These are phyloP conservation scores for Haematococcus sp. DNA, from an alignment of 139 green algal genomes.

Conservation along the genomic window DNA sequence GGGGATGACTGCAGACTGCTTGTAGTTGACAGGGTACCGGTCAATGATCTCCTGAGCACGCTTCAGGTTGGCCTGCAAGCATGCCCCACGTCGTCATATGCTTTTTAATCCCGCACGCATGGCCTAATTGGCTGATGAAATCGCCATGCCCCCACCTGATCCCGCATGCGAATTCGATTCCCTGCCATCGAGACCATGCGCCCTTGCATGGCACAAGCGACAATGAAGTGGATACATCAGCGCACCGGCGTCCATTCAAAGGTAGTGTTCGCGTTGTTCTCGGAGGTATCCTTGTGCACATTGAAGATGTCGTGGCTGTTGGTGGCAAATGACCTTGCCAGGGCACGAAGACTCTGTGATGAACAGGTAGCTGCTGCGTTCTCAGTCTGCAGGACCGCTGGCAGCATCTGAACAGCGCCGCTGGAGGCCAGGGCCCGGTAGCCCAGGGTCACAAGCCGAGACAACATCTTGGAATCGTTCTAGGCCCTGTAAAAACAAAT, in stretches of 20 bases:
- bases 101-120: background rate
- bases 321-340: conserved; percentile 62
- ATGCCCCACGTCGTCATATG: background rate
- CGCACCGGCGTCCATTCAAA: conserved; percentile 82
- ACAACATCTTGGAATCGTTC: too few species aligned
- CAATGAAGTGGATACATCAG: too few species aligned
- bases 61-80: conserved; percentile 40
- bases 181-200: too few species aligned
- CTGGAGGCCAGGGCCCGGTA: too few species aligned
- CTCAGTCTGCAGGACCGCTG: too few species aligned
- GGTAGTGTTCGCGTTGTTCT: conserved; percentile 78
- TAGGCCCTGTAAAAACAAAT: too few species aligned
- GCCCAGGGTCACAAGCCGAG: too few species aligned
- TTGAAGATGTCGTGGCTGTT: conserved; percentile 93
- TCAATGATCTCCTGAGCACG: conserved; percentile 73
- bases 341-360: too few species aligned
- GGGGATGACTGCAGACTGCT: conserved; percentile 89
- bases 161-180: background rate
- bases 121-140: background rate
- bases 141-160: background rate
- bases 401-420: too few species aligned
- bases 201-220: too few species aligned
- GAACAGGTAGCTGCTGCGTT: too few species aligned
- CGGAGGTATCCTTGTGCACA: conserved; percentile 63
- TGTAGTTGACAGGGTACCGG: conserved; percentile 95